Evolutionary conservation across 148 eudicot genomes (phyloP), one percentile per base, ranked within the genome.

Genomic region (Bassia scoparia): DNA sequence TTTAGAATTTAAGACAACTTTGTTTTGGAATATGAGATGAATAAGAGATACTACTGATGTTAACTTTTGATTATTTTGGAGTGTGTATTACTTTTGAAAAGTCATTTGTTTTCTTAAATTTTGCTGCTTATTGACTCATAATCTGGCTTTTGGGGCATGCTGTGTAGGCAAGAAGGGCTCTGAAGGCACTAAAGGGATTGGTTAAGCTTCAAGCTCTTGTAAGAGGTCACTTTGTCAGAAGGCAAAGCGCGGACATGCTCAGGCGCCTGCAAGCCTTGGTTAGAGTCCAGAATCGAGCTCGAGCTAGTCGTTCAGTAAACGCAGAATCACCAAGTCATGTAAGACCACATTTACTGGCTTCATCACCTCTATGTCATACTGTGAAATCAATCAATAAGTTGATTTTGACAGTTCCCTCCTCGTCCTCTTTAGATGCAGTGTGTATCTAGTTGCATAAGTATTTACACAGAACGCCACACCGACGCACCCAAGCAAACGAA

Each of bases 131-230:
- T 17, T 53, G 43, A 48, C 56, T 38, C 0, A 48, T 31, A 76
- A 46, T 43, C 18, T 50, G 69, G 54, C 63, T 35, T 80, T 66
- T 76, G 50, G 55, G 55, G n/a, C 61, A 56, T 56, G 65, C 17
- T 60, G 38, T 76, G 26, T 54, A 95, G 99, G 99, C 99, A 70
- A 89, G 92, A 76, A 92, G 93, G 48, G 99, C 99, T 29, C 75
- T 95, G 31, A 92, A 82, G 86, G 97, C 99, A 13, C 88, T 95
- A 8, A 95, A 86, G 76, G 97, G 92, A 74, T 72, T 95, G 83
- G 99, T 95, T 74, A 91, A 88, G 84, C 94, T 95, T 78, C 99
- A 95, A 84, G 99, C 99, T 56, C 81, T 91, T 23, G 96, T 92
- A 7, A 89, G 99, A 61, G 99, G 99, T 59, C 96, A 86, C 65